phyloP scores from a whole-genome alignment of 108 stramenopile species.

The Aurantiochytrium sp. region DNA sequence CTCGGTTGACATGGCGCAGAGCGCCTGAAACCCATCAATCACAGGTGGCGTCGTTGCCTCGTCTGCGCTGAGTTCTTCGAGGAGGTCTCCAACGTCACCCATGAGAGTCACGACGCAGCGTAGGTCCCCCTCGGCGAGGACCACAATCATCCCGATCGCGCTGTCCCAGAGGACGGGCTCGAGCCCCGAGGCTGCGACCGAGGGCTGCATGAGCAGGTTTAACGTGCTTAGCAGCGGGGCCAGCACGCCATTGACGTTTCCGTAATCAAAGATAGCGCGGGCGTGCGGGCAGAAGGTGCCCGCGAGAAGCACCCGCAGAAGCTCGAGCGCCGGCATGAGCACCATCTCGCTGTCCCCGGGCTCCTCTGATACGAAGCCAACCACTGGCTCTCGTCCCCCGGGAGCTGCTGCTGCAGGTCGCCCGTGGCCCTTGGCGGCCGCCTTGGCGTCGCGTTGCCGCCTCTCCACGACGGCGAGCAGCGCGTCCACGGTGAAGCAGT shows the following conservation, averaged over 20 bases:
- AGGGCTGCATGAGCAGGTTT: background rate
- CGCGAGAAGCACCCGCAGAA: background rate
- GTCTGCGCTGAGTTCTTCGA: background rate
- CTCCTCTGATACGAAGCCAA: no score
- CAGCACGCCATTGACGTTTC: background rate
- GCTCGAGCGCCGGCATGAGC: background rate
- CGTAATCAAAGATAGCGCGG: background rate
- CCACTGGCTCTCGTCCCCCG: no score
- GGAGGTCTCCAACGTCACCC: background rate
- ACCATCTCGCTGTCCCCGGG: background rate
- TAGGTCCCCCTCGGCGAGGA: background rate
- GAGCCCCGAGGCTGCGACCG: background rate
- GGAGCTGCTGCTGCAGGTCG: no score
- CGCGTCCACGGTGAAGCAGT: background rate
- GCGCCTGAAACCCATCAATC: background rate
- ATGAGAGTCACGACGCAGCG: background rate
- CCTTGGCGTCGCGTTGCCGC: no score
- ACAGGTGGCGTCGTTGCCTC: background rate
- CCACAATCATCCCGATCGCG: background rate
- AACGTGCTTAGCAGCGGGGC: background rate
- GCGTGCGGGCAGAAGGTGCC: conserved; percentile 14
- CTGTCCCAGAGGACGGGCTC: background rate
- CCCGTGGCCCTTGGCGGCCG: no score
- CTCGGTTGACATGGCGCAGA: background rate
- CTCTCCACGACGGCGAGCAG: background rate